phyloP scores from a whole-genome alignment of 1,139 yeast species.

The Candida labiduridarum region DNA sequence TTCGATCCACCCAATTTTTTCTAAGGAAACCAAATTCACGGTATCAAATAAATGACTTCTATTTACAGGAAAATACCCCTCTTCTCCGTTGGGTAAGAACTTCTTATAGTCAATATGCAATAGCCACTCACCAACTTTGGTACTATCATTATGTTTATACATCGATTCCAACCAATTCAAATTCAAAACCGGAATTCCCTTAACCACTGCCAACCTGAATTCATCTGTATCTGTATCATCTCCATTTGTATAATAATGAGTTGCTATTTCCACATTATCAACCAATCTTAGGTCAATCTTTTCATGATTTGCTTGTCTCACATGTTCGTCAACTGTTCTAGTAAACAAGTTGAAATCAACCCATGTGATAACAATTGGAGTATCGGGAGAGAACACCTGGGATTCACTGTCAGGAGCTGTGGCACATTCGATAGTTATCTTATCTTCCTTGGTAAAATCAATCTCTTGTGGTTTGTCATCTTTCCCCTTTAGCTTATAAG shows the following conservation, averaged over 20 bases:
- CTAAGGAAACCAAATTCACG: constrained; percentile 14
- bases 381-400: constrained; percentile 11
- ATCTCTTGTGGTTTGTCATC: constrained; percentile 19
- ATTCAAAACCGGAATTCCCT: constrained; percentile 30
- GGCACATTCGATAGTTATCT: constrained; percentile 20
- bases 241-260: constrained; percentile 23
- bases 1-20: constrained; percentile 12
- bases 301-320: not conserved
- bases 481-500: constrained; percentile 24
- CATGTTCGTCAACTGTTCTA: constrained; percentile 1
- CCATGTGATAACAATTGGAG: constrained; percentile 27
- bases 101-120: constrained; percentile 16
- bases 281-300: constrained; percentile 27
- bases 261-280: constrained; percentile 22
- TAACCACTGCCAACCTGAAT: constrained; percentile 26
- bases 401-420: constrained; percentile 14
- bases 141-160: constrained; percentile 14
- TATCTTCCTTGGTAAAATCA: constrained; percentile 19
- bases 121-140: constrained; percentile 25
- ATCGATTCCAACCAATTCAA: constrained; percentile 26
- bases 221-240: constrained; percentile 12
- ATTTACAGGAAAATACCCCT: constrained; percentile 19
- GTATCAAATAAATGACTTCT: constrained; percentile 19
- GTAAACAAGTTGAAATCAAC: constrained; percentile 21
- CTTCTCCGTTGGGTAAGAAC: constrained; percentile 21